phyloP scores from a whole-genome alignment of 164 flowering plant species.

The Vitis rupestris region DNA sequence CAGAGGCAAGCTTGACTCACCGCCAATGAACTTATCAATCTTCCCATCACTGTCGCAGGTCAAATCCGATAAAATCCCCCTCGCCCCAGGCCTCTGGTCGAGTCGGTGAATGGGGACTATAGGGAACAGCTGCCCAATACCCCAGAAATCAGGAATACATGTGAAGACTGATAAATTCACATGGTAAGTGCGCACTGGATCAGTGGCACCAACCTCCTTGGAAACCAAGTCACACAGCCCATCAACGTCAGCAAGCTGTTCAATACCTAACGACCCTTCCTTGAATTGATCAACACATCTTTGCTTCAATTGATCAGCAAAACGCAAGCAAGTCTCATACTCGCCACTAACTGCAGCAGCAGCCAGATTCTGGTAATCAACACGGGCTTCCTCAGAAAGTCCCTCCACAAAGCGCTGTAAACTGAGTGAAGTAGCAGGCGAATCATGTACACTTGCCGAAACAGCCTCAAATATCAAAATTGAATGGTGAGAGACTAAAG shows the following conservation, averaged over 20 bases:
- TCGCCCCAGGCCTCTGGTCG: constrained; percentile 64
- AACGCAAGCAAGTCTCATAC: constrained; percentile 49
- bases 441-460: constrained; percentile 32
- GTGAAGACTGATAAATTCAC: constrained; percentile 92
- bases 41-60: constrained; percentile 99
- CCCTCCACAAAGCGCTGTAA: constrained; percentile 42
- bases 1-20: constrained; percentile 74
- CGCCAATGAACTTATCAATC: constrained; percentile 88
- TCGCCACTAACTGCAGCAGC: constrained; percentile 62
- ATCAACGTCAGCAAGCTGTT: constrained; percentile 84
- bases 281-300: constrained; percentile 86
- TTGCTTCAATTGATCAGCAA: constrained; percentile 77
- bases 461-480: constrained; percentile 84
- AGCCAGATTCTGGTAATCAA: constrained; percentile 53
- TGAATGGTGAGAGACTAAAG: constrained; percentile 95
- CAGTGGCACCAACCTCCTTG: constrained; percentile 50
- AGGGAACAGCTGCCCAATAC: constrained; percentile 87
- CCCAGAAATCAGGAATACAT: constrained; percentile 96
- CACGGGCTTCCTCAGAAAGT: constrained; percentile 55
- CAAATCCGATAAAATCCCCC: constrained; percentile 80
- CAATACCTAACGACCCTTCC: constrained; percentile 75
- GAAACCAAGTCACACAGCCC: constrained; percentile 63
- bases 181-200: constrained; percentile 67
- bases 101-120: constrained; percentile 87
- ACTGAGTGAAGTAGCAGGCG: constrained; percentile 23